Evolutionary conservation across 805 yeast genomes (phyloP).

Genomic region (Kazachstania psychrophila): DNA sequence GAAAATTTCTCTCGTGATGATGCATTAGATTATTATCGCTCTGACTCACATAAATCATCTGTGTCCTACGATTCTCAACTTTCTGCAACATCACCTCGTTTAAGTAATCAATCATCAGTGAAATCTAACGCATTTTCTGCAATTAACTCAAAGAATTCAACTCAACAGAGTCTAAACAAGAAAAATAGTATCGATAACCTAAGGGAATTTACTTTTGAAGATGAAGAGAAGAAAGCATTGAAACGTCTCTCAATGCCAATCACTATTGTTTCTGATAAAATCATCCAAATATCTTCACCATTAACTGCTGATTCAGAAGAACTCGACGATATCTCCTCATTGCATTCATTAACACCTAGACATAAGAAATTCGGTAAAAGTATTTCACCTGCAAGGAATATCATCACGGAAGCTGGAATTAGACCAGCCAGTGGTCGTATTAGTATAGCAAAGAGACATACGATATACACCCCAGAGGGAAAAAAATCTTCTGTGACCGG

Average conservation of each 20-base stretch:
- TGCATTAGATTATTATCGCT: constrained; percentile 4
- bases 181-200: constrained; percentile 43
- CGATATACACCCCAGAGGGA: neutral
- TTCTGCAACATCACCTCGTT: constrained; percentile 23
- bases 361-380: no score
- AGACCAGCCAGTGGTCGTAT: constrained; percentile 30
- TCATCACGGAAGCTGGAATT: constrained; percentile 10
- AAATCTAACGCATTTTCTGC: neutral
- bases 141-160: neutral
- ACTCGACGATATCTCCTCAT: no score
- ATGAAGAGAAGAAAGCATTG: constrained; percentile 5
- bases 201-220: constrained; percentile 36
- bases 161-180: constrained; percentile 31
- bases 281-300: no score
- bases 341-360: no score
- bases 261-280: no score
- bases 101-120: neutral
- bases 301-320: no score
- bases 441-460: constrained; percentile 17
- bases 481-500: neutral
- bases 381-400: no score
- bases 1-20: constrained; percentile 5
- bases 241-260: no score
- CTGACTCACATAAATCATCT: constrained; percentile 35
- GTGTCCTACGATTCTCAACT: constrained; percentile 52